Conservation (phyloP, 345 rosid genomes). For the Geranium brycei region DNA sequence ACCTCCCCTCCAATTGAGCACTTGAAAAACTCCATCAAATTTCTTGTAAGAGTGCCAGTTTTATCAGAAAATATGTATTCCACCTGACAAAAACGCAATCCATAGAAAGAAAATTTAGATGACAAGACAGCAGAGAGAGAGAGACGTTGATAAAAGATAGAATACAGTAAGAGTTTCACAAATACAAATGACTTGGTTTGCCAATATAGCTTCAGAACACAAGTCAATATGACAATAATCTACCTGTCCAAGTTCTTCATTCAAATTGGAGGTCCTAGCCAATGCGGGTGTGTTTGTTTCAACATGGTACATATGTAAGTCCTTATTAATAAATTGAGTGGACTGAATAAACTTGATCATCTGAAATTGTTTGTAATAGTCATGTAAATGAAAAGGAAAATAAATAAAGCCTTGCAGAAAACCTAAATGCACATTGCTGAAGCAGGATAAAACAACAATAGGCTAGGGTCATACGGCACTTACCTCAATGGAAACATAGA, state of each 20-base stretch:
- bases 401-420: slow-evolving; percentile 13
- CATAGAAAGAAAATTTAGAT: background rate
- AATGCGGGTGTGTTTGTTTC: slow-evolving; percentile 88
- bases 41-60: slow-evolving; percentile 98
- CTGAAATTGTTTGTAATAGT: slow-evolving; percentile 22
- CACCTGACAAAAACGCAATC: slow-evolving; percentile 42
- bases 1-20: slow-evolving; percentile 94
- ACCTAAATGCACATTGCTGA: background rate
- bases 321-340: slow-evolving; percentile 92
- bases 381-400: slow-evolving; percentile 3
- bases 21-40: slow-evolving; percentile 98
- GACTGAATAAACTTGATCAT: slow-evolving; percentile 96
- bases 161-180: background rate
- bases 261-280: slow-evolving; percentile 95
- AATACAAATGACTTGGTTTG: background rate
- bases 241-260: slow-evolving; percentile 99
- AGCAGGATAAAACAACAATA: slow-evolving; percentile 7
- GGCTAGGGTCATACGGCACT: slow-evolving; percentile 9
- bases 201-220: background rate
- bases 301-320: slow-evolving; percentile 76
- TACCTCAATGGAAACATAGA: slow-evolving; percentile 97
- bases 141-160: background rate
- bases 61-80: slow-evolving; percentile 96
- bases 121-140: background rate
- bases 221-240: slow-evolving; percentile 7